A percentile compares a stretch with the other conserved stretches of the same genome.
phyloP scores from a whole-genome alignment of 208 protist species.

The Leishmania tarentolae region DNA sequence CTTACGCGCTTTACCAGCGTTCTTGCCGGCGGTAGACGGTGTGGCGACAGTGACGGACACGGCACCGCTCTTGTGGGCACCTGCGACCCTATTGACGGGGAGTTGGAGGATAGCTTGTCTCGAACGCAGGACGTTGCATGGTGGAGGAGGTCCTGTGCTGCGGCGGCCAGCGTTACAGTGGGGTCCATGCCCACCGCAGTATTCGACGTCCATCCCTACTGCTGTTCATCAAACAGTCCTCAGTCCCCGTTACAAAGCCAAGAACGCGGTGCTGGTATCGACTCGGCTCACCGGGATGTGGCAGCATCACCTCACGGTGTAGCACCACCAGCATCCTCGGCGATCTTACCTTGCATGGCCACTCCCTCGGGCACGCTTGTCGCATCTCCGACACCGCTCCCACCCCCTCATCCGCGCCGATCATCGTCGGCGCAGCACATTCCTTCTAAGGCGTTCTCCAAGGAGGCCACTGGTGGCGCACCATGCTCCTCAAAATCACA shows the following conservation, averaged over 20 bases:
- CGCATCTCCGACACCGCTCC: slow-evolving; percentile 12
- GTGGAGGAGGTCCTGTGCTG: slow-evolving; percentile 2
- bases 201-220: slow-evolving; percentile 6
- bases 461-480: background rate
- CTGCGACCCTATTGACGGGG: background rate
- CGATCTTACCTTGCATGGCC: background rate
- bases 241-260: background rate
- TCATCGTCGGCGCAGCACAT: slow-evolving; percentile 21
- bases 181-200: background rate
- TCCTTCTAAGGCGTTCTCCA: background rate
- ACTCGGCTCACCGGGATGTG: background rate
- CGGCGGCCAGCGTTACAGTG: background rate
- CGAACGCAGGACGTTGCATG: background rate
- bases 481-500: background rate
- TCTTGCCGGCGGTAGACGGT: slow-evolving; percentile 14
- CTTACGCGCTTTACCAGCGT: slow-evolving; percentile 21
- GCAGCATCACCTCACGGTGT: background rate
- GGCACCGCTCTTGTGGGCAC: background rate
- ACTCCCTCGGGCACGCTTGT: background rate
- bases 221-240: background rate
- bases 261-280: background rate
- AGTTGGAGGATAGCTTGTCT: background rate
- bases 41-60: background rate
- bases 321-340: background rate
- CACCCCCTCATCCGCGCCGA: slow-evolving; percentile 26